Evolutionary conservation across 352 stramenopile species (phyloP).

Genomic region (Phytophthora cryptogea): DNA sequence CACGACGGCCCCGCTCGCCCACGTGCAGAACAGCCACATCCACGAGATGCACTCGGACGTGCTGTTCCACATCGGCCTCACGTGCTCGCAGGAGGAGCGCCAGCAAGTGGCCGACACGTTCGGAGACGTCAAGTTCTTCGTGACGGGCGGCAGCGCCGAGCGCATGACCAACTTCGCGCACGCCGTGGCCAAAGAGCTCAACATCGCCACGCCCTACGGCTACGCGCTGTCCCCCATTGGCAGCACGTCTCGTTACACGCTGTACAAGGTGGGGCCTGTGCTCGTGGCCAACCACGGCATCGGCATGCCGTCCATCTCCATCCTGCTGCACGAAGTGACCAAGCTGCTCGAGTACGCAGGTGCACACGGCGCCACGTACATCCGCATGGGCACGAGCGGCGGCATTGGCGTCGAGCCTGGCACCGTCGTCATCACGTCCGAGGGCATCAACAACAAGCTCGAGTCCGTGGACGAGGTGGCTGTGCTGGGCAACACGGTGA

Average conservation of each 20-base stretch:
- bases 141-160: constrained; percentile 71
- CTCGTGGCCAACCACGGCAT: constrained; percentile 84
- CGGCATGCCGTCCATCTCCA: constrained; percentile 80
- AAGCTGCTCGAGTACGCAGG: constrained; percentile 82
- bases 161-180: constrained; percentile 79
- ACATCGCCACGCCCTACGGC: constrained; percentile 64
- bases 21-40: constrained; percentile 73
- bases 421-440: constrained; percentile 82
- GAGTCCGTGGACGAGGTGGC: constrained; percentile 68
- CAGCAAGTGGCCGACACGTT: constrained; percentile 55
- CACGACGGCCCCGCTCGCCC: constrained; percentile 23
- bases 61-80: constrained; percentile 79
- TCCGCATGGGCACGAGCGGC: constrained; percentile 83
- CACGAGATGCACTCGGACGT: constrained; percentile 64
- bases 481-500: constrained; percentile 57
- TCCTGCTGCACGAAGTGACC: constrained; percentile 84
- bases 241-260: constrained; percentile 70
- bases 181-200: constrained; percentile 55
- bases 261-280: constrained; percentile 84
- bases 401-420: constrained; percentile 75
- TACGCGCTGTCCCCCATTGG: constrained; percentile 67
- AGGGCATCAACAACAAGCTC: constrained; percentile 84
- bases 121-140: constrained; percentile 81
- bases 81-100: constrained; percentile 54
- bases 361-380: constrained; percentile 59